Percentiles rank a stretch among this genome's conserved stretches.
Evolutionary conservation across 2,329 filamentous ascomycete genomes (phyloP).

Genomic region (Trichophyton equinum): DNA sequence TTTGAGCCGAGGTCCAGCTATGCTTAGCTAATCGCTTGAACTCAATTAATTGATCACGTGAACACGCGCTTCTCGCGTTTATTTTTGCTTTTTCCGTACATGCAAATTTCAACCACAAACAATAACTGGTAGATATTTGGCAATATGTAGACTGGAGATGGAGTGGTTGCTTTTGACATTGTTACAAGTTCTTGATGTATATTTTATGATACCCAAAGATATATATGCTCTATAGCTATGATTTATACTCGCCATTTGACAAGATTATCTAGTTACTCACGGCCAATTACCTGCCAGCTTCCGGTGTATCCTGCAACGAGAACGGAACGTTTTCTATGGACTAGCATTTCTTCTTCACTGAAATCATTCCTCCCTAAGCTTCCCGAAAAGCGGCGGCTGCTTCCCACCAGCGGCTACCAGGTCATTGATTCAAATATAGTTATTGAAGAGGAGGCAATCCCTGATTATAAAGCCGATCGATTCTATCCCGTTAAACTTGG

Average conservation of each 20-base stretch:
- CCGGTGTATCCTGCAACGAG: background rate
- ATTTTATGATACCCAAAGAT: no score
- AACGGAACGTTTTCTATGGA: background rate
- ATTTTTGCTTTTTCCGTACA: background rate
- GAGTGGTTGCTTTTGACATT: no score
- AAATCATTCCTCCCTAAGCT: background rate
- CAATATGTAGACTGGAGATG: no score
- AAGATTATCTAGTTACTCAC: no score
- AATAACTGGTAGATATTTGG: background rate
- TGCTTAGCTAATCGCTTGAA: background rate
- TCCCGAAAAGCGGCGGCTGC: slow-evolving; percentile 3
- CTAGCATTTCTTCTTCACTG: background rate
- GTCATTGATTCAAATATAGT: slow-evolving; percentile 10
- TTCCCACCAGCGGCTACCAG: slow-evolving; percentile 11
- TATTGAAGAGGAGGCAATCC: slow-evolving; percentile 19
- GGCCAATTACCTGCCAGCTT: no score
- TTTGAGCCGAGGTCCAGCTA: background rate
- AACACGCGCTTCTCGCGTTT: background rate
- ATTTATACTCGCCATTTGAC: no score
- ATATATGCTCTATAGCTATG: no score
- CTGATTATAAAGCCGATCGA: slow-evolving; percentile 16
- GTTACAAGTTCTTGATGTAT: no score
- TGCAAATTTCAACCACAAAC: background rate
- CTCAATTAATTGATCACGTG: background rate
- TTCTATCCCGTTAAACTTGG: slow-evolving; percentile 20